Base-by-base conservation (phyloP, 768 basidiomycete species). In the Chiua virens region DNA sequence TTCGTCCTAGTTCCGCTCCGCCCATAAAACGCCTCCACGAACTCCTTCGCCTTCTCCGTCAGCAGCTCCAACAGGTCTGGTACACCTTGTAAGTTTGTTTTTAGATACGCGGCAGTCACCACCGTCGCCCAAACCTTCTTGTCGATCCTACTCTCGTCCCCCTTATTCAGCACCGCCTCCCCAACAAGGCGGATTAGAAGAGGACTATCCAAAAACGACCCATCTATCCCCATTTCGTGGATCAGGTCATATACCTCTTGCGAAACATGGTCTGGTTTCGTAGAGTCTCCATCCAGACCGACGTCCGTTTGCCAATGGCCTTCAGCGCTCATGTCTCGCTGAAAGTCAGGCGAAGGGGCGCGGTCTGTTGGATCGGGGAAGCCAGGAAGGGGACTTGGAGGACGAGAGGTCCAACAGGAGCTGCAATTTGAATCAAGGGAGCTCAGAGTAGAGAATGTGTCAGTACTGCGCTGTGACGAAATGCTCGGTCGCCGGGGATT, bases 381-480 rank as follows among this genome's bases (percentile, higher is more conserved):
- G 5, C 47, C 62, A 22, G 67, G 50, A 13, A 49, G 56, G 8
- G 64, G 65, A 28, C 51, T 62, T 8, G 46, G 63, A 41, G 53
- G 50, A 47, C 58, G 65, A 21, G 59, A 61, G 7, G 52, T 23
- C 22, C 48, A 73, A 71, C 72, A 68, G 57, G 57, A 72, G 30
- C 67, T 71, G n/a, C 69, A 67, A 22, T 59, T 66, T 8, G 68
- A 72, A 3, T 73, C 71, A 2, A 82, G 58, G 5, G 81, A 78
- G 48, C 81, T 82, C 28, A 81, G 44, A 0, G 79, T 80, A 10
- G 80, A 75, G 51, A 77, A 75, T 0, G 73, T 72, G 34, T 52
- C 54, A 0, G 49, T 47, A 49, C 72, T 78, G 25, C 56, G 47
- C 38, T 67, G 18, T 55, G 73, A 37, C 57, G 56, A 49, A 15